Percentiles rank a stretch among this genome's conserved stretches.
Evolutionary conservation across 768 basidiomycete genomes (phyloP).

Genomic region (Gloeostereum incarnatum): DNA sequence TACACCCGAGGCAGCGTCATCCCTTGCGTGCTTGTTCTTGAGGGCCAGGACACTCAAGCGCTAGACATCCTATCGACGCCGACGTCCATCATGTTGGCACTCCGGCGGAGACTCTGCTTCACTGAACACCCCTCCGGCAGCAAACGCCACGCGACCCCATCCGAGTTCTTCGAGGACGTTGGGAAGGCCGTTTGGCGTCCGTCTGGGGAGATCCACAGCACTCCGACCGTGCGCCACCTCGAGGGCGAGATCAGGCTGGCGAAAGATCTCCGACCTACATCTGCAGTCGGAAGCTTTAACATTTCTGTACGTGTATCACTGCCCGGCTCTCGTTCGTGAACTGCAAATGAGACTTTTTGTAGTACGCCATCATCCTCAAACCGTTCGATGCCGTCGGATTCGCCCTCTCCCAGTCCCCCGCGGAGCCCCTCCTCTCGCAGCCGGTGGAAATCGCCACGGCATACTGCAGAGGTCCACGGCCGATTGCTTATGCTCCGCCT

Average conservation of each 20-base stretch:
- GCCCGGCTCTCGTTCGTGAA: neutral
- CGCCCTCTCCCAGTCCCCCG: constrained; percentile 21
- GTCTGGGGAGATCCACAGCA: constrained; percentile 18
- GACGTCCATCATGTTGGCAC: constrained; percentile 24
- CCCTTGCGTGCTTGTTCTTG: constrained; percentile 34
- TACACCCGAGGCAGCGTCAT: constrained; percentile 42
- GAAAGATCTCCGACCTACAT: constrained; percentile 42
- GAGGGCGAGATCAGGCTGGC: constrained; percentile 44
- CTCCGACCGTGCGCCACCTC: constrained; percentile 26
- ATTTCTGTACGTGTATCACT: constrained; percentile 31
- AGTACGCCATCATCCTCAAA: constrained; percentile 39
- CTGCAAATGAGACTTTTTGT: neutral
- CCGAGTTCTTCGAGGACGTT: constrained; percentile 34
- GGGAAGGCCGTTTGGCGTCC: constrained; percentile 41
- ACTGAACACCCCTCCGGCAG: constrained; percentile 23
- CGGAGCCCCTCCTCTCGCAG: constrained; percentile 30
- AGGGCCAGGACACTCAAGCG: constrained; percentile 24
- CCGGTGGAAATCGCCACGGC: constrained; percentile 45
- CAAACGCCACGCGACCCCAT: constrained; percentile 31
- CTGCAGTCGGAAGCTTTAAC: constrained; percentile 40
- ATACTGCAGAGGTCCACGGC: constrained; percentile 39
- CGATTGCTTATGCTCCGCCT: constrained; percentile 40
- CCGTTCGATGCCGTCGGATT: constrained; percentile 33
- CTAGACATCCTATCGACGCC: constrained; percentile 34
- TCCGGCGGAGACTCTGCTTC: constrained; percentile 16